Evolutionary conservation across 2,329 filamentous ascomycete species (phyloP), one percentile per base, ranked within the genome.

Genomic region (Epichloe festucae): DNA sequence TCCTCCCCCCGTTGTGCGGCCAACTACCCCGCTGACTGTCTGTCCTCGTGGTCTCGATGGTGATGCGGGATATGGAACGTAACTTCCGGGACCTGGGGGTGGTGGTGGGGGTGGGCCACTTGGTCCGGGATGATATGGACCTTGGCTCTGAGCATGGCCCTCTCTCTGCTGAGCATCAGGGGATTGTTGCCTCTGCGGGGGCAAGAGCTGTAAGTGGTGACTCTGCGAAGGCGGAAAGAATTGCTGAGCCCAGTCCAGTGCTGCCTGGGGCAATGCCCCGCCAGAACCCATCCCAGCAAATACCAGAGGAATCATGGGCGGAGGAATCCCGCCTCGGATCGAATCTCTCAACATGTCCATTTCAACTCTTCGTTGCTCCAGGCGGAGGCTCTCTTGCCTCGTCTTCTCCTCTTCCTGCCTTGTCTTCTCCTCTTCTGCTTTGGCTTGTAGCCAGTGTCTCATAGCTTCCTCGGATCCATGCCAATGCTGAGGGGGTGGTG

Each of bases 351-450:
- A 67, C 68, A 90, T 89, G 45, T 81, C 81, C 62, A 84, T 78
- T 66, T 89, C 86, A 52, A 87, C 75, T 59, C 76, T 83, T 46
- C 85, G 74, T 67, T 87, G 85, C 67, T 89, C 85, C 35, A 89
- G 67, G 27, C 81, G 81, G 43, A 87, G 67, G 35, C 72, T 70
- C 65, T 88, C 86, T 59, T 81, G 78, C 43, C 72, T 71, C 21
- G 77, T 80, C 59, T 76, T 84, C 66, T 89, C 84, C 66, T 89
- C 84, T 66, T 89, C 85, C 67, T 88, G 85, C 62, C 71, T 82
- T 54, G 81, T 76, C 62, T 75, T 80, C 61, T 89, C 85, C 62
- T 89, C 85, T 65, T 89, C 86, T 0, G 79, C 73, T 65, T 83
- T 87, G 50, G 85, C 81, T 51, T 77, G 68, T 21, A 89, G 70